Conservation (phyloP, 2,329 filamentous ascomycete genomes). For the Metarhizium album region DNA sequence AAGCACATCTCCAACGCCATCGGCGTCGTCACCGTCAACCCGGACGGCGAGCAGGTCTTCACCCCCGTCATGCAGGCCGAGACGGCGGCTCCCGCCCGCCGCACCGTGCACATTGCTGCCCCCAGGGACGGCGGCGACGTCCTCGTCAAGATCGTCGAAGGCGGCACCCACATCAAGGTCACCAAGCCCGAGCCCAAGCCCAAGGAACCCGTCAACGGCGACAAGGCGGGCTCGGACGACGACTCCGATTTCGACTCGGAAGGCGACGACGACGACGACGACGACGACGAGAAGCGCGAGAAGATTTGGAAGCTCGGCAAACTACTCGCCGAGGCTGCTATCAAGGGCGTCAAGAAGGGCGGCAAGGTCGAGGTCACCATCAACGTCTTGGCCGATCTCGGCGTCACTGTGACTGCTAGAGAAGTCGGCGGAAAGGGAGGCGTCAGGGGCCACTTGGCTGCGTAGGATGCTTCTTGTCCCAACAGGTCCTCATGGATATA, state of each 20-base stretch:
- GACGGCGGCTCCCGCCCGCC: slow-evolving; percentile 81
- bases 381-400: slow-evolving; percentile 72
- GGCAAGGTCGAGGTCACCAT: slow-evolving; percentile 90
- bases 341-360: slow-evolving; percentile 77
- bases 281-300: slow-evolving; percentile 78
- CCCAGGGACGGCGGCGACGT: slow-evolving; percentile 80
- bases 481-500: not conserved
- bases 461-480: slow-evolving; percentile 10
- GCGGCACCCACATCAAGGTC: slow-evolving; percentile 82
- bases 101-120: slow-evolving; percentile 66
- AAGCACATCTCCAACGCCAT: slow-evolving; percentile 84
- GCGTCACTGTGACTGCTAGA: slow-evolving; percentile 67
- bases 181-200: slow-evolving; percentile 75
- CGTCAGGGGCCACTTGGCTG: slow-evolving; percentile 50
- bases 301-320: slow-evolving; percentile 86
- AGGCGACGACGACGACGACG: slow-evolving; percentile 58
- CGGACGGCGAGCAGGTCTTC: slow-evolving; percentile 58
- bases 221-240: too few species aligned
- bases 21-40: slow-evolving; percentile 61
- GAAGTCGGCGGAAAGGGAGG: slow-evolving; percentile 84
- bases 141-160: slow-evolving; percentile 80
- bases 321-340: slow-evolving; percentile 72
- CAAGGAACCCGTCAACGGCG: slow-evolving; percentile 58
- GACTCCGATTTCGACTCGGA: slow-evolving; percentile 53
- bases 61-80: slow-evolving; percentile 72